These are phyloP conservation scores for Polysphondylium violaceum DNA, from an alignment of 78 protist species.

Conservation along the genomic window DNA sequence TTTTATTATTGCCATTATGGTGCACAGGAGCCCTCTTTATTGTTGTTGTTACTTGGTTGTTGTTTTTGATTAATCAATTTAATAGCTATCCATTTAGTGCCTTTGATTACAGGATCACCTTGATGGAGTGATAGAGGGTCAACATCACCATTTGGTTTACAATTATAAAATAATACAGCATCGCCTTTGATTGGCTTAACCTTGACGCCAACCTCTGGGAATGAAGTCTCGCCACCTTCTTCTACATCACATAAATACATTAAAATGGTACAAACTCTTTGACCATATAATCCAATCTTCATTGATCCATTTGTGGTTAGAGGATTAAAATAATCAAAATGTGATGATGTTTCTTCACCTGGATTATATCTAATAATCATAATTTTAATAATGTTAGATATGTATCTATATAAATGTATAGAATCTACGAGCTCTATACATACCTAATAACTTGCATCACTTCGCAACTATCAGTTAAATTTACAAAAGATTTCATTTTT, in stretches of 20 bases:
- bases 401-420: neutral
- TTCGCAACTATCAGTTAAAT: conserved; percentile 64
- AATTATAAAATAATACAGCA: conserved; percentile 80
- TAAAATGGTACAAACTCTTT: conserved; percentile 66
- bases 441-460: conserved; percentile 82
- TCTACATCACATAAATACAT: conserved; percentile 75
- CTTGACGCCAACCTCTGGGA: conserved; percentile 68
- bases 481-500: conserved; percentile 75
- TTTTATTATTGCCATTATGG: no score
- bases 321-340: conserved; percentile 78
- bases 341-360: conserved; percentile 76
- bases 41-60: no score
- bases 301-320: conserved; percentile 76
- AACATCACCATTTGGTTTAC: conserved; percentile 78
- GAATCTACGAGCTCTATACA: neutral
- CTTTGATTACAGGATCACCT: conserved; percentile 78
- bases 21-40: neutral
- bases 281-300: conserved; percentile 81
- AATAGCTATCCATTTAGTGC: conserved; percentile 73
- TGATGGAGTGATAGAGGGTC: conserved; percentile 73
- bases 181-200: conserved; percentile 73
- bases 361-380: conserved; percentile 48
- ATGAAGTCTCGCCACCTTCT: conserved; percentile 80
- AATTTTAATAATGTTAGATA: neutral
- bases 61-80: conserved; percentile 60